phyloP scores from a whole-genome alignment of 1,284 basidiomycete species.

The Puccinia horiana region DNA sequence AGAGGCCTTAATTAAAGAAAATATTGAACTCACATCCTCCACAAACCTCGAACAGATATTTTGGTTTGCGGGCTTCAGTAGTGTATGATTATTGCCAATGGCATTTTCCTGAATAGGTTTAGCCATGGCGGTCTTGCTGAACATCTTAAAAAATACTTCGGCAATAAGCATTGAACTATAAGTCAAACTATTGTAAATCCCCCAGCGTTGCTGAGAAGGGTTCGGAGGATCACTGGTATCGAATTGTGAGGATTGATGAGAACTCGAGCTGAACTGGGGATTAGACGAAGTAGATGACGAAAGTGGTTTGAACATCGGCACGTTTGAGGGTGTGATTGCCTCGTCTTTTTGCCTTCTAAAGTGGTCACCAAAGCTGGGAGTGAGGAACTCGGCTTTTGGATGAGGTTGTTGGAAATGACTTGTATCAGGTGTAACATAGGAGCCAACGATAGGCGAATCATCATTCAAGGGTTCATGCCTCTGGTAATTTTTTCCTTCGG shows the following conservation, averaged over 20 bases:
- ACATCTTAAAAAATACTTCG: constrained; percentile 26
- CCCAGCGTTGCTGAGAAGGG: neutral
- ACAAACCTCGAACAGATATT: constrained; percentile 20
- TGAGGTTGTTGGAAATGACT: constrained; percentile 35
- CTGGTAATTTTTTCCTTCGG: neutral
- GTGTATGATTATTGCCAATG: neutral
- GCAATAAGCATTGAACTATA: constrained; percentile 34
- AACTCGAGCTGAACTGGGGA: neutral
- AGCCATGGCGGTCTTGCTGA: constrained; percentile 4
- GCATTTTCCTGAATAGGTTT: neutral
- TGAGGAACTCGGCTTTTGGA: constrained; percentile 27
- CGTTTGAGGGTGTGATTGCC: constrained; percentile 31
- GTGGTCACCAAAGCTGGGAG: constrained; percentile 25
- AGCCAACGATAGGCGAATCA: neutral
- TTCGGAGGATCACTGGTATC: neutral
- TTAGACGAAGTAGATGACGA: constrained; percentile 9
- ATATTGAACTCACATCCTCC: constrained; percentile 3
- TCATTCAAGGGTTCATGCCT: neutral
- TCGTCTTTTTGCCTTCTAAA: constrained; percentile 26
- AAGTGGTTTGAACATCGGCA: neutral
- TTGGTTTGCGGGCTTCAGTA: neutral
- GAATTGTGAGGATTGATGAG: constrained; percentile 1
- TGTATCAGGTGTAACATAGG: constrained; percentile 37
- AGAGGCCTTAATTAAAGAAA: neutral
- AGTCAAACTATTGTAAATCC: constrained; percentile 19